phyloP scores from a whole-genome alignment of 169 alveolate species.

The Plasmodium berghei region DNA sequence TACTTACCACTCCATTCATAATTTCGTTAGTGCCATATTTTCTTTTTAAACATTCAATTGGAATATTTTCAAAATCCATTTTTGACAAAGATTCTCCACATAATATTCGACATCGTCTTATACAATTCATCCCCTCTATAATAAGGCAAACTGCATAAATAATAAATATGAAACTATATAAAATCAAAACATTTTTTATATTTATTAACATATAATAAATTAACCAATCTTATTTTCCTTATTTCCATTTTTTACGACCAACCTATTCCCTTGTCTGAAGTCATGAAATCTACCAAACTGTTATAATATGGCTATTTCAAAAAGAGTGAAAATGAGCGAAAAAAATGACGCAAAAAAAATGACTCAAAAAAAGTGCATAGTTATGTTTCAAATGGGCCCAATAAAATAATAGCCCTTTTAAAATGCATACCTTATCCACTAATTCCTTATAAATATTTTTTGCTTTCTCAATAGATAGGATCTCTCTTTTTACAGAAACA shows the following conservation, averaged over 20 bases:
- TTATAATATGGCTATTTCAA: constrained; percentile 45
- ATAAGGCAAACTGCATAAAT: constrained; percentile 40
- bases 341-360: not conserved
- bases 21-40: constrained; percentile 72
- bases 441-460: constrained; percentile 26
- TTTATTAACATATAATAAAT: too few relatives aligned
- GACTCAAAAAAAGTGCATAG: not conserved
- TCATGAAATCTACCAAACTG: constrained; percentile 51
- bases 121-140: constrained; percentile 55
- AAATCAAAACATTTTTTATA: too few relatives aligned
- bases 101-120: constrained; percentile 22
- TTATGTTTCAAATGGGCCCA: not conserved
- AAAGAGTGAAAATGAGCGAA: not conserved
- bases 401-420: not conserved
- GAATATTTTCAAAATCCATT: constrained; percentile 34
- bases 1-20: constrained; percentile 61
- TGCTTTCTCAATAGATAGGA: constrained; percentile 35
- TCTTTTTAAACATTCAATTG: constrained; percentile 46
- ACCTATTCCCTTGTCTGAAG: constrained; percentile 74
- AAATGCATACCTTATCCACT: constrained; percentile 24
- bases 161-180: not conserved
- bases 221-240: too few relatives aligned
- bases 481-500: constrained; percentile 66
- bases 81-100: constrained; percentile 64
- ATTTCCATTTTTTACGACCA: not conserved